Conservation (phyloP, 352 stramenopile species). For the Pythium brachiatum region DNA sequence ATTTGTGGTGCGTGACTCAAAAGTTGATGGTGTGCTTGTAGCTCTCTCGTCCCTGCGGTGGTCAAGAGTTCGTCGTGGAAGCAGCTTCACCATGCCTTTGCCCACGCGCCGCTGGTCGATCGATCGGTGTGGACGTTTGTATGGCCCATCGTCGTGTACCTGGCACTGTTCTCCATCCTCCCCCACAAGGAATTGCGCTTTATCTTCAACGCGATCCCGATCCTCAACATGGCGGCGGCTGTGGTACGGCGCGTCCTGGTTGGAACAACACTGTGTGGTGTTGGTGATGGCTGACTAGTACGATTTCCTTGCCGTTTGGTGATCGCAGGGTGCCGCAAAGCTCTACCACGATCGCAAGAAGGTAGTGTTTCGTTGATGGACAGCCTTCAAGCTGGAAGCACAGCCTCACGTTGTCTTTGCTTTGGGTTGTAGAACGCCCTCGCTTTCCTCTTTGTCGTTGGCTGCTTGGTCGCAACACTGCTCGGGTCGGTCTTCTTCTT, state of each 20-base stretch:
- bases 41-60: constrained; percentile 41
- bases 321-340: constrained; percentile 56
- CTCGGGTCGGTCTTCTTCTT: constrained; percentile 58
- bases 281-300: not conserved
- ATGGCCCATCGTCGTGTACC: constrained; percentile 82
- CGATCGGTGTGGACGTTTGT: constrained; percentile 49
- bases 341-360: constrained; percentile 62
- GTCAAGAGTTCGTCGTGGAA: constrained; percentile 41
- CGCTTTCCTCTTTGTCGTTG: constrained; percentile 48
- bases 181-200: constrained; percentile 99
- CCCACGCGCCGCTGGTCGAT: constrained; percentile 45
- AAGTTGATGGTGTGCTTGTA: too few relatives aligned
- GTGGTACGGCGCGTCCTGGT: constrained; percentile 69
- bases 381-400: not conserved
- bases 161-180: constrained; percentile 94
- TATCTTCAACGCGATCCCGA: constrained; percentile 95
- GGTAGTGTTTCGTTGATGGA: constrained; percentile 24
- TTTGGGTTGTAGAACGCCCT: constrained; percentile 33
- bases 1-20: too few relatives aligned
- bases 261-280: too few relatives aligned
- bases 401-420: not conserved
- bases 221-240: constrained; percentile 93
- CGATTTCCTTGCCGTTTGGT: not conserved
- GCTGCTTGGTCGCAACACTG: constrained; percentile 45
- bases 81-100: constrained; percentile 36